Evolutionary conservation across 345 rosid genomes (phyloP).

Genomic region (Pugionium cornutum): DNA sequence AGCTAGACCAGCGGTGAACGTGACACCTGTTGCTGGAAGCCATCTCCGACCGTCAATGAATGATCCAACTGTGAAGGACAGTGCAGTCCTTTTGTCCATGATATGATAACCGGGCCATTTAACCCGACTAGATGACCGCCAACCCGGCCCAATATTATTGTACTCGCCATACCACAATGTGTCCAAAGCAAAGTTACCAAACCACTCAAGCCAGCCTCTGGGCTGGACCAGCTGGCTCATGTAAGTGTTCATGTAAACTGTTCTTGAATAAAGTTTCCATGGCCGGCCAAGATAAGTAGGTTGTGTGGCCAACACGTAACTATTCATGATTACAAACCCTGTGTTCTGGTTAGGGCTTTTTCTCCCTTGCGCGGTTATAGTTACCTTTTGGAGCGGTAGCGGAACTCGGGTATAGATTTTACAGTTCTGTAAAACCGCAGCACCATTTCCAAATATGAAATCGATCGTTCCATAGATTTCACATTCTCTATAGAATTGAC

Average conservation of each 20-base stretch:
- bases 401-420: constrained; percentile 63
- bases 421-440: constrained; percentile 78
- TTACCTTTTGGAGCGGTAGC: constrained; percentile 66
- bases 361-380: constrained; percentile 85
- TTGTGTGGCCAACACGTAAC: constrained; percentile 58
- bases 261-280: constrained; percentile 85
- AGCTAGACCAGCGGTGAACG: constrained; percentile 58
- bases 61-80: constrained; percentile 56
- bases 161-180: constrained; percentile 89
- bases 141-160: constrained; percentile 65
- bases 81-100: constrained; percentile 54
- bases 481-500: constrained; percentile 85
- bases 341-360: constrained; percentile 67
- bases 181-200: constrained; percentile 57
- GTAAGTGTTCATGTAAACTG: constrained; percentile 72
- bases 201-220: constrained; percentile 89
- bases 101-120: constrained; percentile 82
- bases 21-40: constrained; percentile 66
- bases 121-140: constrained; percentile 50
- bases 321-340: constrained; percentile 70
- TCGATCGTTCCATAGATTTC: constrained; percentile 77
- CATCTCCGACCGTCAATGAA: constrained; percentile 72
- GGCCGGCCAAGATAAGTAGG: constrained; percentile 88
- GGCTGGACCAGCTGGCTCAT: constrained; percentile 70
- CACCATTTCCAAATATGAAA: constrained; percentile 91